Evolutionary conservation across 2,329 filamentous ascomycete species (phyloP), one percentile per base, ranked within the genome.

Genomic region (Apiospora malaysiana): DNA sequence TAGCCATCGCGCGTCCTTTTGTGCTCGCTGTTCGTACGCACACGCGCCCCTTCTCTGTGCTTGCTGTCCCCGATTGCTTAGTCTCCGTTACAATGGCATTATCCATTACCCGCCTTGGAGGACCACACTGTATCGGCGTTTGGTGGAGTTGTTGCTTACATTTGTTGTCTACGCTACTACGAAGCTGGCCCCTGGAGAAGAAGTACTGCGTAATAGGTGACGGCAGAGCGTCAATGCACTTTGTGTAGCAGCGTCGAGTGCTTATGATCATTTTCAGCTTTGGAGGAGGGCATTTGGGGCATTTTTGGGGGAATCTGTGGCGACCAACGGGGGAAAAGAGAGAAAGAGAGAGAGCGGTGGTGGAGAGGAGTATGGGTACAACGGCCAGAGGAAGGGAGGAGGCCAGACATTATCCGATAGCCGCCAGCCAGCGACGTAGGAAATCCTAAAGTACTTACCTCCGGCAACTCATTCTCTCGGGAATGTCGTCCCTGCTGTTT

Each of bases 371-470:
- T 40, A 63, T 23, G 32, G 21, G 37, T 21, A 21, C 56, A 40
- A 21, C n/a, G 32, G 27, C 51, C 32, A 10, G 18, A 37, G 37
- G 25, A 43, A 8, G 18, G 32, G 37, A 45, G 40, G 66, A 68
- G 66, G 27, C 51, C 51, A 37, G 21, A 37, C 32, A 18, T 40
- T 63, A 18, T 63, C 56, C 56, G 27, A 40, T 63, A 63, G 56
- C 56, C 32, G 32, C 56, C 56, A n/a, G 32, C 32, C 32, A 32
- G 59, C 71, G 69, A 72, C 71, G 74, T 75, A 72, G 72, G 73
- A 73, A 76, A 73, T 63, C 74, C 74, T 76, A 75, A 74, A 73
- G 68, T 72, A 74, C 74, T 70, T 71, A 71, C 68, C 68, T 66
- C 69, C 37, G 69, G 46, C n/a, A 25, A 37, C 32, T 14, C 32